Conservation (phyloP, 306 rosid species). For the Vachellia pachyceras region DNA sequence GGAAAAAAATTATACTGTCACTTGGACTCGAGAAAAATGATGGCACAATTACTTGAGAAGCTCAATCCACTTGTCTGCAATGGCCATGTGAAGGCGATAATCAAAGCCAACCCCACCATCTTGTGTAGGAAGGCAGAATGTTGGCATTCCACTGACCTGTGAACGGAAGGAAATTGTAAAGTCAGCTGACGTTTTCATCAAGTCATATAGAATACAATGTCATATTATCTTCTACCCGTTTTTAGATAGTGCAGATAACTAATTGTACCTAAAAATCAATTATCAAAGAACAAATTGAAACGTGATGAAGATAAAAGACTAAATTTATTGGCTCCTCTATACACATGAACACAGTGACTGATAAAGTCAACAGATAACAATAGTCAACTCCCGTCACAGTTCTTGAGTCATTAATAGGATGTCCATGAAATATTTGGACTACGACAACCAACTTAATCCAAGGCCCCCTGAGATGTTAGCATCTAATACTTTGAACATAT, state of each 20-base stretch:
- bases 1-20: conserved; percentile 30
- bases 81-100: conserved; percentile 80
- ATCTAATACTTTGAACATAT: background rate
- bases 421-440: background rate
- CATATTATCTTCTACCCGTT: background rate
- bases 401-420: background rate
- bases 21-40: conserved; percentile 16
- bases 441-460: conserved; percentile 1
- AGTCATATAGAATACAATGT: background rate
- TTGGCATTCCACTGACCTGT: conserved; percentile 77
- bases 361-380: conserved; percentile 2
- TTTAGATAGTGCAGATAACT: background rate
- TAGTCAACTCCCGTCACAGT: background rate
- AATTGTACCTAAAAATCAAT: background rate
- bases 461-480: background rate
- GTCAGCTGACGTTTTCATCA: background rate
- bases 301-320: background rate
- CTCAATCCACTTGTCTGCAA: conserved; percentile 83
- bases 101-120: conserved; percentile 79
- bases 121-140: conserved; percentile 68
- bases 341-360: background rate
- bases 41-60: conserved; percentile 55
- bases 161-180: background rate
- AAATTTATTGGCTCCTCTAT: background rate
- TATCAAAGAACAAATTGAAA: background rate